These are phyloP conservation scores for Eutypa lata DNA, from an alignment of 2,329 filamentous ascomycete genomes.

Conservation along the genomic window DNA sequence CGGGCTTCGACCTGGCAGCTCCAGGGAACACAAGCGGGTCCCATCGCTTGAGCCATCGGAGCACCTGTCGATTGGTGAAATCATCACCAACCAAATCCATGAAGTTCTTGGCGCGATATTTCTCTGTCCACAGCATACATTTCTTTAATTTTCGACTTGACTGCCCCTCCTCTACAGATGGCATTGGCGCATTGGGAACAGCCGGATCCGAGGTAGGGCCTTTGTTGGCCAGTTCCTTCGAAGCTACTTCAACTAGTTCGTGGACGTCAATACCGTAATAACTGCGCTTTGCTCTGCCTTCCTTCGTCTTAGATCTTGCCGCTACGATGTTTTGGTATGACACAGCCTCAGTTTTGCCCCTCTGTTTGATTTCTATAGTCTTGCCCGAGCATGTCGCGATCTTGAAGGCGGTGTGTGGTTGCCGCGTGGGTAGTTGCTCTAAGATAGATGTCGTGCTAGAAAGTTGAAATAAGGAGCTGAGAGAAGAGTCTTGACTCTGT, in stretches of 20 bases:
- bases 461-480: slow-evolving; percentile 18
- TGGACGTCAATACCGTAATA: slow-evolving; percentile 96
- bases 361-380: slow-evolving; percentile 52
- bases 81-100: slow-evolving; percentile 94
- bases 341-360: slow-evolving; percentile 41
- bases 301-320: slow-evolving; percentile 61
- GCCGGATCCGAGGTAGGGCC: slow-evolving; percentile 18
- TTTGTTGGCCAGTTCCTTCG: slow-evolving; percentile 51
- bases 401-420: slow-evolving; percentile 31
- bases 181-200: slow-evolving; percentile 32
- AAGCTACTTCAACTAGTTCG: slow-evolving; percentile 69
- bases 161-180: slow-evolving; percentile 41
- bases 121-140: slow-evolving; percentile 87
- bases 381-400: slow-evolving; percentile 57
- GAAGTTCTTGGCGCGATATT: slow-evolving; percentile 89
- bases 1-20: slow-evolving; percentile 56
- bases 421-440: slow-evolving; percentile 15
- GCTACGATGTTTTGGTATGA: slow-evolving; percentile 68
- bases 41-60: slow-evolving; percentile 94
- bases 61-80: slow-evolving; percentile 81
- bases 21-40: slow-evolving; percentile 89
- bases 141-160: slow-evolving; percentile 35
- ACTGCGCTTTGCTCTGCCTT: slow-evolving; percentile 66
- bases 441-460: slow-evolving; percentile 18
- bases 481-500: slow-evolving; percentile 9